Percentiles rank a stretch among this genome's conserved stretches.
phyloP scores from a whole-genome alignment of 257 asterid species.

The Solanum sitiens region DNA sequence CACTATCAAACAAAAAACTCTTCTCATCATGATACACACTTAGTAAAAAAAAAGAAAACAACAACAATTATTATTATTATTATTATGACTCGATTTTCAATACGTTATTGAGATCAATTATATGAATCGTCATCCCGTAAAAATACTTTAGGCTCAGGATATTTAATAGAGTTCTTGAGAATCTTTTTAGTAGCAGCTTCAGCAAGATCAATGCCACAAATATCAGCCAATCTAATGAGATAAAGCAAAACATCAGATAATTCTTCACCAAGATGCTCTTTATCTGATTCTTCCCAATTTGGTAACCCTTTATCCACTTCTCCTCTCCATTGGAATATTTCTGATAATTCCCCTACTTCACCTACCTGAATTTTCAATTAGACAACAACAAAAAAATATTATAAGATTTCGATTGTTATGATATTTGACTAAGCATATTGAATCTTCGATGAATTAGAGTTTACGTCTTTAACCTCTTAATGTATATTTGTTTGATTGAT shows the following conservation, averaged over 20 bases:
- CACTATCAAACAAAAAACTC: background rate
- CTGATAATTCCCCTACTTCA: conserved; percentile 54
- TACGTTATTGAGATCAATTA: background rate
- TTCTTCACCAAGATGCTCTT: conserved; percentile 57
- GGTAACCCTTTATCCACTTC: conserved; percentile 54
- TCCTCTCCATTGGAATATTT: conserved; percentile 60
- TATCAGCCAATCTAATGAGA: conserved; percentile 45
- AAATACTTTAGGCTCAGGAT: conserved; percentile 15
- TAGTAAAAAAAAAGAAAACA: background rate
- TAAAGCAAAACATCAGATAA: conserved; percentile 50
- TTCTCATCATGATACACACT: background rate
- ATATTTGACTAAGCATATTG: background rate
- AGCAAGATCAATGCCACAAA: conserved; percentile 49
- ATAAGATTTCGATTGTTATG: background rate
- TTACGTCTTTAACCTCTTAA: background rate
- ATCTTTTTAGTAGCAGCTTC: conserved; percentile 40
- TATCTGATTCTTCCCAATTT: conserved; percentile 50
- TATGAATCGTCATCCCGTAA: background rate
- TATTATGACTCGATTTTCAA: background rate
- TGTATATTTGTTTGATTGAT: no score
- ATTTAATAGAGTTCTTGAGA: conserved; percentile 35
- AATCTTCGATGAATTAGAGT: background rate
- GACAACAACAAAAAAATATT: background rate
- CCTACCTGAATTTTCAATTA: conserved; percentile 24
- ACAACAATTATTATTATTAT: background rate